These are phyloP conservation scores for Huntiella savannae DNA, from an alignment of 2,329 filamentous ascomycete species.

Conservation along the genomic window DNA sequence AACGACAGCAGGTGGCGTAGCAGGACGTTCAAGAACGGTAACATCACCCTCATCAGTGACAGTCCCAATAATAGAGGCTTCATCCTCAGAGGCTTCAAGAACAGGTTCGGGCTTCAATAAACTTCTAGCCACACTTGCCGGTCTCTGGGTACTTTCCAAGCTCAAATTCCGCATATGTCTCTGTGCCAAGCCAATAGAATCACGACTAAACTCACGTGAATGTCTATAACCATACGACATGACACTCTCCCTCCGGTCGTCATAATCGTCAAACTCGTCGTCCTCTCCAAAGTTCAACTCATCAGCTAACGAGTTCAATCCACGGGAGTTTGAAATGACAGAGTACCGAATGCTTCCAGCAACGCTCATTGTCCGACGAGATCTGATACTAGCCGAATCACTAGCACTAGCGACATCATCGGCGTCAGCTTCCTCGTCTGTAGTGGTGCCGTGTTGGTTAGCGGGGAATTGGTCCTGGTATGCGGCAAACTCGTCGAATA, in stretches of 20 bases:
- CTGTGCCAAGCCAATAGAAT: conserved; percentile 25
- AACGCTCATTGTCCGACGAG: conserved; percentile 43
- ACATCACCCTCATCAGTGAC: conserved; percentile 5
- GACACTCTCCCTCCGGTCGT: conserved; percentile 41
- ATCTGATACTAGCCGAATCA: conserved; percentile 51
- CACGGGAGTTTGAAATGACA: conserved; percentile 37
- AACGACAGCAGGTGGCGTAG: conserved; percentile 16
- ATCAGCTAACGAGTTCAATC: conserved; percentile 63
- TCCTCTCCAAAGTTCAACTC: conserved; percentile 78
- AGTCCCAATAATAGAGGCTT: conserved; percentile 18
- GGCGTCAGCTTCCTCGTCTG: conserved; percentile 33
- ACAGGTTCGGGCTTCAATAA: conserved; percentile 34
- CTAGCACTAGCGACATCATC: conserved; percentile 43
- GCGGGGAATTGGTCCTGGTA: conserved; percentile 35
- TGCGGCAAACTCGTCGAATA: conserved; percentile 71
- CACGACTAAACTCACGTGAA: conserved; percentile 35
- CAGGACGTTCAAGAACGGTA: conserved; percentile 7
- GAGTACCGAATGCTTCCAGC: conserved; percentile 58
- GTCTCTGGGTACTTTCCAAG: conserved; percentile 25
- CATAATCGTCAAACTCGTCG: conserved; percentile 46
- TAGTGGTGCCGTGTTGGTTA: conserved; percentile 18
- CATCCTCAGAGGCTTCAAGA: conserved; percentile 35
- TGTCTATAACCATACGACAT: conserved; percentile 31
- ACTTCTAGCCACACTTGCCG: conserved; percentile 34
- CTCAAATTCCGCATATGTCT: conserved; percentile 38